These are phyloP conservation scores for Pythium guiyangense DNA, from an alignment of 352 stramenopile genomes.

Conservation along the genomic window DNA sequence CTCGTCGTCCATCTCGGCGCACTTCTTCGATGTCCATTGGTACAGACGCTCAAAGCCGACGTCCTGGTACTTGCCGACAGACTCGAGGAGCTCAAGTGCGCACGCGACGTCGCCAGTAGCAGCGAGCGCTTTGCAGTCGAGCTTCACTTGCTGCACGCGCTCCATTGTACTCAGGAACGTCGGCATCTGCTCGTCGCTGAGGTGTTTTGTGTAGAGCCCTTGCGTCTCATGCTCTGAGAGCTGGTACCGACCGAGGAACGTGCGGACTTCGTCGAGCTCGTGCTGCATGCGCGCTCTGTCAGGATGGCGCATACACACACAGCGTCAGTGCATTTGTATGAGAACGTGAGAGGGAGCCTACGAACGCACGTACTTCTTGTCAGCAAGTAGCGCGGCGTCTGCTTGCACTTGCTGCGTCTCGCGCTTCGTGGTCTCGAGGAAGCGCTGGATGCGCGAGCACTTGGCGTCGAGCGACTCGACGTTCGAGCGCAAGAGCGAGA, in stretches of 20 bases:
- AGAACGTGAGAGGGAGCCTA: neutral
- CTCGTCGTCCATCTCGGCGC: constrained; percentile 60
- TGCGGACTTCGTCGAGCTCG: constrained; percentile 40
- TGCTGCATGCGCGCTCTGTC: constrained; percentile 39
- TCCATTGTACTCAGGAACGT: constrained; percentile 69
- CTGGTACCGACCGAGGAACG: constrained; percentile 72
- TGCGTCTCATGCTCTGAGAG: constrained; percentile 63
- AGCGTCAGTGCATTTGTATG: constrained; percentile 3
- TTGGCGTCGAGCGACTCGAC: constrained; percentile 45
- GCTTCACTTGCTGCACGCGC: constrained; percentile 64
- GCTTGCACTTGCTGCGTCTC: constrained; percentile 65
- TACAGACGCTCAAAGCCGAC: constrained; percentile 85
- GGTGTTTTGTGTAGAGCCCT: constrained; percentile 31
- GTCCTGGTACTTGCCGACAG: constrained; percentile 77
- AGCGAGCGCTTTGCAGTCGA: constrained; percentile 62
- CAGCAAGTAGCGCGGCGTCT: constrained; percentile 38
- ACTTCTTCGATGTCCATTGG: constrained; percentile 82
- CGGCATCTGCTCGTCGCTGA: constrained; percentile 42
- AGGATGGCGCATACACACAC: too few species aligned
- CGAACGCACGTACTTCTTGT: constrained; percentile 31
- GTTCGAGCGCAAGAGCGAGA: constrained; percentile 25
- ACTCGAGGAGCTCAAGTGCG: constrained; percentile 83
- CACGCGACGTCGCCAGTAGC: constrained; percentile 34
- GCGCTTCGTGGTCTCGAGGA: constrained; percentile 54
- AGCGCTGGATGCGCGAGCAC: constrained; percentile 42